A percentile compares a stretch with the other conserved stretches of the same genome.
These are phyloP conservation scores for Speleostelium caveatum DNA, from an alignment of 78 protist genomes.

Conservation along the genomic window DNA sequence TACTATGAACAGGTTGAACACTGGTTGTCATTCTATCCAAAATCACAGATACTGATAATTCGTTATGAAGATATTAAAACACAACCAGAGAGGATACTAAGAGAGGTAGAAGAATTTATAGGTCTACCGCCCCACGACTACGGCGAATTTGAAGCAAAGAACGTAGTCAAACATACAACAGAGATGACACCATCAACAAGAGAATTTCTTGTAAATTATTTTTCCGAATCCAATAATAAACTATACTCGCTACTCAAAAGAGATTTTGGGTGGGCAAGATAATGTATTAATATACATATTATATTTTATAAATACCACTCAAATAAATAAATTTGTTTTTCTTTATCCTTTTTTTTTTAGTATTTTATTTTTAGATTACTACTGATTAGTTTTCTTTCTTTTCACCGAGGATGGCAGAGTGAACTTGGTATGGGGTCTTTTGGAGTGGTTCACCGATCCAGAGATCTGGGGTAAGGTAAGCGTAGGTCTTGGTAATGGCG, in stretches of 20 bases:
- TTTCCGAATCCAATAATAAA: conserved; percentile 29
- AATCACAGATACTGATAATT: conserved; percentile 29
- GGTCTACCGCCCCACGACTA: conserved; percentile 31
- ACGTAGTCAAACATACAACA: conserved; percentile 23
- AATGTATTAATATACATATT: not conserved
- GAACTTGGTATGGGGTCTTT: conserved; percentile 90
- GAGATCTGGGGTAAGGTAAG: conserved; percentile 98
- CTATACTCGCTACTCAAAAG: conserved; percentile 36
- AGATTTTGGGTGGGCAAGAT: conserved; percentile 54
- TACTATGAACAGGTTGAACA: conserved; percentile 52
- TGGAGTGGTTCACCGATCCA: conserved; percentile 92
- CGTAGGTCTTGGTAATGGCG: conserved; percentile 96
- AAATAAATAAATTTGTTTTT: not conserved
- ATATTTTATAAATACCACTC: too few species aligned
- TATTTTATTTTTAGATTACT: too few species aligned
- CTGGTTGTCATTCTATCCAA: conserved; percentile 50
- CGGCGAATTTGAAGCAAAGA: conserved; percentile 62
- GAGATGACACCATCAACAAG: conserved; percentile 16
- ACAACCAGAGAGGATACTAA: conserved; percentile 28
- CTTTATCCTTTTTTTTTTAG: too few species aligned
- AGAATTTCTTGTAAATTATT: conserved; percentile 19
- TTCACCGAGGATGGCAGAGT: conserved; percentile 85
- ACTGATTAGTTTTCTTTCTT: not conserved
- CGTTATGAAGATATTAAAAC: conserved; percentile 50
- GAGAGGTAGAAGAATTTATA: conserved; percentile 49